Evolutionary conservation across 1,139 yeast genomes (phyloP), one percentile per base, ranked within the genome.

Genomic region (Kodamaea sp.): DNA sequence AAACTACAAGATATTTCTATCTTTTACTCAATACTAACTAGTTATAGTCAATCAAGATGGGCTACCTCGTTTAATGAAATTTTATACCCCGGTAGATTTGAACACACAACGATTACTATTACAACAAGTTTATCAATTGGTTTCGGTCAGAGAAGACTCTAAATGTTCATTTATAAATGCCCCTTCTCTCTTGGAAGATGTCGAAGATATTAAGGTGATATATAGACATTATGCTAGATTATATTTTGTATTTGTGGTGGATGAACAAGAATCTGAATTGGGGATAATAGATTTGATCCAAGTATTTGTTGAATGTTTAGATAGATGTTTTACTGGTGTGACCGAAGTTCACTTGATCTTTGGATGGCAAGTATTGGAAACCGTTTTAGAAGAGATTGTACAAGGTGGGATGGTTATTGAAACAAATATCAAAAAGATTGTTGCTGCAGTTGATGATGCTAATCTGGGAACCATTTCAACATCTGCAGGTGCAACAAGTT

Each of bases 361-460:
- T 62, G 97, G 97, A 23, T 92, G 97, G 97, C 97, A 92, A 61
- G 95, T 89, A 9, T 67, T 92, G 32, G 95, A 92, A 56, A 84
- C 96, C 2, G 97, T 92, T 4, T 64, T 92, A 40, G 92, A 84
- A 55, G 97, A 94, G 54, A 85, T 92, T 31, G 84, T 92, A 1
- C 98, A 92, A 58, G 98, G 97, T 24, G 99, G 99, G 0, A 84
- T 94, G 95, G 98, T 92, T n/a, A 87, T 94, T 29, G 98, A 92
- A 58, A 90, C 98, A 1, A 88, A 84, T 52, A 87, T 89, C 24
- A 61, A 68, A 30, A 78, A 86, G 46, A 89, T 92, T 29, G 96
- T 90, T n/a, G 71, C 71, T n/a, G 89, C 94, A 0, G 84, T 83
- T 8, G 83, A 78, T 54, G 79, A 73, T 30, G 81, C 81, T 32